Conservation (phyloP, 2,329 filamentous ascomycete species). For the Colletotrichum spinosum region DNA sequence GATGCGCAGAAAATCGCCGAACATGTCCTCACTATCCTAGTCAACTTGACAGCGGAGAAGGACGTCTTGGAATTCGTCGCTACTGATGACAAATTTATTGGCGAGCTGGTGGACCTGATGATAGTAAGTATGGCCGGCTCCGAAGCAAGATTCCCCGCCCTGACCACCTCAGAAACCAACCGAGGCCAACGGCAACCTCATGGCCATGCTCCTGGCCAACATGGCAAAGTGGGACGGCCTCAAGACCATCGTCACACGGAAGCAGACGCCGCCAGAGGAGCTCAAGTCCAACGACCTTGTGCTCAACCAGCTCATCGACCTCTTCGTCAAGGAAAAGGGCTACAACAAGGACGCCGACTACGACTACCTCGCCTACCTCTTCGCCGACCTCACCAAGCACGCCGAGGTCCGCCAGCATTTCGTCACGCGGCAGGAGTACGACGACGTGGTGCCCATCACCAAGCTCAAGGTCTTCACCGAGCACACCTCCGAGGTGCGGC, state of each 20-base stretch:
- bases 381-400: slow-evolving; percentile 91
- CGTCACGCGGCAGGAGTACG: slow-evolving; percentile 78
- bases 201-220: slow-evolving; percentile 94
- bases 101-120: slow-evolving; percentile 77
- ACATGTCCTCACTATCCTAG: slow-evolving; percentile 89
- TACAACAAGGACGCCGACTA: slow-evolving; percentile 90
- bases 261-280: slow-evolving; percentile 75
- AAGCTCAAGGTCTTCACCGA: slow-evolving; percentile 97
- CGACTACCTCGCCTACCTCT: slow-evolving; percentile 94
- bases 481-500: slow-evolving; percentile 82
- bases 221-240: slow-evolving; percentile 83
- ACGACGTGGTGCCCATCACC: slow-evolving; percentile 86
- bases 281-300: slow-evolving; percentile 79
- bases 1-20: slow-evolving; percentile 82
- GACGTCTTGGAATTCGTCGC: slow-evolving; percentile 80
- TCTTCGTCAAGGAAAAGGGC: slow-evolving; percentile 91
- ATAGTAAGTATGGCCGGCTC: slow-evolving; percentile 66
- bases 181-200: slow-evolving; percentile 84
- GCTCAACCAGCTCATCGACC: slow-evolving; percentile 92
- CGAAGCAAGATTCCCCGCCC: slow-evolving; percentile 30
- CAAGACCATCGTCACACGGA: slow-evolving; percentile 74
- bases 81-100: slow-evolving; percentile 84
- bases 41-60: slow-evolving; percentile 84
- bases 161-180: slow-evolving; percentile 66
- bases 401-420: slow-evolving; percentile 81